phyloP scores from a whole-genome alignment of 371 early-diverging fungal genomes.

The Mortierella sp. region DNA sequence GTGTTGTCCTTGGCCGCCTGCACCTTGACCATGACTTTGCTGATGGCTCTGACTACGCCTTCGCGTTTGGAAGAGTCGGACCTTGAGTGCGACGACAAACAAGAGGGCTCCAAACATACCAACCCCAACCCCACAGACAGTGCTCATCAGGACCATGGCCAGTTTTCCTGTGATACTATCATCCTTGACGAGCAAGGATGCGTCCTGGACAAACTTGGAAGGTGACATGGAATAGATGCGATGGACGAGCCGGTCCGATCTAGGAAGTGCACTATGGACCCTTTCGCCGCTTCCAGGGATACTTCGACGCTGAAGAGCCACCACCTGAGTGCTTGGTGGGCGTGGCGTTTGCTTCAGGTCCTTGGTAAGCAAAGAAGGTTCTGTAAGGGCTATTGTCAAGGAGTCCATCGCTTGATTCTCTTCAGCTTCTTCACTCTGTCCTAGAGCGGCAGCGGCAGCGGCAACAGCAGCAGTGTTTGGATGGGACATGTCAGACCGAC shows the following conservation, averaged over 20 bases:
- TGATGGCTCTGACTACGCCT: constrained; percentile 9
- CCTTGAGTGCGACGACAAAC: constrained; percentile 47
- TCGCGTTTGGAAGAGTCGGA: constrained; percentile 31
- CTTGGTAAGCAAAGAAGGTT: too few species aligned
- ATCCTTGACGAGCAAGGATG: constrained; percentile 10
- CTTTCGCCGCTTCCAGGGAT: too few species aligned
- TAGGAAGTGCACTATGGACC: neutral
- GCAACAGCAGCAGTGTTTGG: too few species aligned
- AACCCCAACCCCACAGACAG: constrained; percentile 30
- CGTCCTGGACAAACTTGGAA: constrained; percentile 13
- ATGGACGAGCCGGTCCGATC: constrained; percentile 13
- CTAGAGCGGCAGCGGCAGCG: too few species aligned
- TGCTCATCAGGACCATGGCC: constrained; percentile 47
- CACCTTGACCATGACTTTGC: neutral
- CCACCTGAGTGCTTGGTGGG: too few species aligned
- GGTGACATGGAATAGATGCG: constrained; percentile 12
- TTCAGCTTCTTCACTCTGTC: too few species aligned
- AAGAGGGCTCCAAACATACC: constrained; percentile 45
- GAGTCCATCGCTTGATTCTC: too few species aligned
- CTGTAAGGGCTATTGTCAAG: too few species aligned
- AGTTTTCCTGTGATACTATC: constrained; percentile 26
- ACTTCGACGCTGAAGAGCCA: too few species aligned
- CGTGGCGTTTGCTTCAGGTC: too few species aligned
- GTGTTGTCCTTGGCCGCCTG: constrained; percentile 14
- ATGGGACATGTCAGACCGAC: too few species aligned